phyloP scores from a whole-genome alignment of 2,329 filamentous ascomycete species.

The Aureobasidium sp. region DNA sequence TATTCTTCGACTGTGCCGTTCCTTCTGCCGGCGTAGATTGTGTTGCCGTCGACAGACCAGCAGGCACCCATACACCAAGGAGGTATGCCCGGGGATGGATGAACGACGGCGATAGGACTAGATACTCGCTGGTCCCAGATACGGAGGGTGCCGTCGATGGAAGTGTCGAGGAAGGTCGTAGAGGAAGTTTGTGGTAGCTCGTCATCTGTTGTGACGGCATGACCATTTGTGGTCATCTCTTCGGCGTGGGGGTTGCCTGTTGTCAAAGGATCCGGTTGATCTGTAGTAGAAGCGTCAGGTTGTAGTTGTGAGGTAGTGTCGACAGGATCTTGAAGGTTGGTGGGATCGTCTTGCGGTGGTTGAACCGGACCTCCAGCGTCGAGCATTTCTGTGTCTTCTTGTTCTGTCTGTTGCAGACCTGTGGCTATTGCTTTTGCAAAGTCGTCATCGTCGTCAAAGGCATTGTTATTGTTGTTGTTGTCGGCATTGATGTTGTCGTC shows the following conservation, averaged over 20 bases:
- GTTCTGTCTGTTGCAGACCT: conserved; percentile 44
- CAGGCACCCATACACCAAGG: conserved; percentile 99
- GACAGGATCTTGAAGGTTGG: conserved; percentile 4
- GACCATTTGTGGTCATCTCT: conserved; percentile 35
- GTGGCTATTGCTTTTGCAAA: conserved; percentile 78
- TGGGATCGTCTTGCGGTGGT: conserved; percentile 34
- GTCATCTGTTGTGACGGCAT: conserved; percentile 34
- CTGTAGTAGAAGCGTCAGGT: conserved; percentile 19
- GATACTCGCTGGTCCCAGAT: conserved; percentile 90
- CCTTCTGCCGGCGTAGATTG: conserved; percentile 90
- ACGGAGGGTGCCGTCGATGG: conserved; percentile 88
- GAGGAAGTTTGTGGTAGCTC: conserved; percentile 63
- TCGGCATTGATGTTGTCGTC: conserved; percentile 69
- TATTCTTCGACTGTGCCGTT: conserved; percentile 98
- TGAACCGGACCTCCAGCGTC: conserved; percentile 49
- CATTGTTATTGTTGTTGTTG: conserved; percentile 51
- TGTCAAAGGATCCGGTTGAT: conserved; percentile 5
- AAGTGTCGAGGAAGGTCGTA: conserved; percentile 87
- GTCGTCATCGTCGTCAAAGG: conserved; percentile 80
- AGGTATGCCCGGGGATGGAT: conserved; percentile 77
- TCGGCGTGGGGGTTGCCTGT: conserved; percentile 62
- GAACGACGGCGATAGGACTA: conserved; percentile 82
- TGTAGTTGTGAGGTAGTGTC: conserved; percentile 14
- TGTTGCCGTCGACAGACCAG: conserved; percentile 97
- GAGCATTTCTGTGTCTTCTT: conserved; percentile 50